Base-by-base conservation (phyloP, 2,329 filamentous ascomycete genomes). In the Arthrobotrys sinensis region DNA sequence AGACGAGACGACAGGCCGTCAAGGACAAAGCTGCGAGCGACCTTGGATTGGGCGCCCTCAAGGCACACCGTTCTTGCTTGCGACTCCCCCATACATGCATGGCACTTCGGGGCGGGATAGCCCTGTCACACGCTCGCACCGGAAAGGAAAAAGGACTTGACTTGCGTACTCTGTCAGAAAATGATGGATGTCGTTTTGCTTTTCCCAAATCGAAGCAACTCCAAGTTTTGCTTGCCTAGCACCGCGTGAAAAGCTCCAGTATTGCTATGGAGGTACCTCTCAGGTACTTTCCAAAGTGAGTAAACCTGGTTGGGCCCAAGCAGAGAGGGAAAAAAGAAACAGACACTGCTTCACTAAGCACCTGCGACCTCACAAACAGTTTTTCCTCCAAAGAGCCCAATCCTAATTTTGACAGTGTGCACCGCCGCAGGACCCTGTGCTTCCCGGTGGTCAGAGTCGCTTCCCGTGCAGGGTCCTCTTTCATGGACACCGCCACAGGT, bases 51-150 rank as follows among this genome's bases (percentile, higher is more conserved):
- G 75, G 62, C 63, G 24, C n/a, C 34, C 73, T 67, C 73, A 78
- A 71, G 67, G 72, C 72, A 68, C 65, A 76, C 71, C 63, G 48
- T 57, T 19, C 24, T 19, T 40, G 43, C 62, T 67, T 73, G 69
- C 70, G 64, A 68, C 32, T n/a, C 19, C 67, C 12, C 43, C 55
- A 34, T 28, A n/a, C 40, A 60, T 32, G 24, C 50, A 53, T 53
- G 60, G 38, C 19, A n/a, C n/a, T 19, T 72, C 45, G 57, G 57
- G 75, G 63, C 24, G 55, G 75, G 67, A 55, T 16, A 46, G 38
- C 52, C 67, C 67, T 78, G 75, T 78, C 75, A 78, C 67, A 78
- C 19, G 63, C 32, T 24, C 57, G 40, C 32, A 36, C 50, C 11
- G 21, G 32, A 24, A 19, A 36, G 43, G 43, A 65, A 50, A 14